Percentiles rank a stretch among this genome's conserved stretches.
Evolutionary conservation across 2,329 filamentous ascomycete genomes (phyloP).

Genomic region (Coniochaeta sp.): DNA sequence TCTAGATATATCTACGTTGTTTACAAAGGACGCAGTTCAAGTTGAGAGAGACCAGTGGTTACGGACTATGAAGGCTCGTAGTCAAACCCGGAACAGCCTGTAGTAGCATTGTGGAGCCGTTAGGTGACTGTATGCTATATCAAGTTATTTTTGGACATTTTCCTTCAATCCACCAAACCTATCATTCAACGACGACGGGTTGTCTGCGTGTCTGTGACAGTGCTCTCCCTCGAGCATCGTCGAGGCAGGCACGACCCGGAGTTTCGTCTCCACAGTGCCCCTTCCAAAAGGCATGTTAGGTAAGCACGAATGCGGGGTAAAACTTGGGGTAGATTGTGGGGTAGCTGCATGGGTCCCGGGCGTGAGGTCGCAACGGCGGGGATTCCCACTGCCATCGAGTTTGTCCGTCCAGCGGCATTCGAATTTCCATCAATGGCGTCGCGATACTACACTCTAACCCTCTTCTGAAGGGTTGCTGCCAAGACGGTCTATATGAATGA

Average conservation of each 20-base stretch:
- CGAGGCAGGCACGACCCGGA: neutral
- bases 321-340: neutral
- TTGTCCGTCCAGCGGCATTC: neutral
- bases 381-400: neutral
- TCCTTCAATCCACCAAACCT: too few relatives aligned
- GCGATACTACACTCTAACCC: neutral
- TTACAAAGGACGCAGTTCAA: too few relatives aligned
- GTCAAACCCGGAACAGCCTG: too few relatives aligned
- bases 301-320: neutral
- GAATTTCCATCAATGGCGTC: neutral
- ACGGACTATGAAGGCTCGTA: too few relatives aligned
- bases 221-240: too few relatives aligned
- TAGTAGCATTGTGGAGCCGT: too few relatives aligned
- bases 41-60: too few relatives aligned
- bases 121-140: too few relatives aligned
- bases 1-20: too few relatives aligned
- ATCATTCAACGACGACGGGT: too few relatives aligned
- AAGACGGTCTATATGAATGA: neutral
- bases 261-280: neutral
- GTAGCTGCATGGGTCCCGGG: neutral
- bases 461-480: neutral
- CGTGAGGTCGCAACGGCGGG: neutral
- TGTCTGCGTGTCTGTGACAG: too few relatives aligned
- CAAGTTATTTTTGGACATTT: too few relatives aligned
- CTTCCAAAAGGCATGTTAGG: neutral